Base-by-base conservation (phyloP, 768 basidiomycete genomes). In the Mrakia blollopis region DNA sequence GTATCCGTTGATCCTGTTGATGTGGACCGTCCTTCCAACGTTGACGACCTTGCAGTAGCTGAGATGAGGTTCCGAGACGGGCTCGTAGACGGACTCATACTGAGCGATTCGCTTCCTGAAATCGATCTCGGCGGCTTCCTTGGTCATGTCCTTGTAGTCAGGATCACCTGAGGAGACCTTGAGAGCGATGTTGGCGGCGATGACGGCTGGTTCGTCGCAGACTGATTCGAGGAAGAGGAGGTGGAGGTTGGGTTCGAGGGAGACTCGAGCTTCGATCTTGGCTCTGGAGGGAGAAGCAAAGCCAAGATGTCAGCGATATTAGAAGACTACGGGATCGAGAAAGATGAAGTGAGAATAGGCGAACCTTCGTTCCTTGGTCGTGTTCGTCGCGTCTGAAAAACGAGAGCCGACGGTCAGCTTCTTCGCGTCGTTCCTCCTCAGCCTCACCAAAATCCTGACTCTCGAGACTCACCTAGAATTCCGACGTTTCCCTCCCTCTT, bases 111-210 rank as follows among this genome's bases (percentile, higher is more conserved):
- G 90, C 76, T 90, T 89, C 75, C 92, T 84, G 83, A 99, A 99
- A 85, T 99, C 97, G 35, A 85, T 86, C 83, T 94, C 89, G 39
- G 97, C 97, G 74, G 89, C 88, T 82, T 94, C 92, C 25, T 86
- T 89, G 0, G 91, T 90, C 84, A 89, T 91, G 80, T 92, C 90
- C 81, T 92, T 91, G 86, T 99, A 99, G 83, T 99, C 97, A 0
- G 97, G 97, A 85, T 99, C 97, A 28, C 97, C 97, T 1, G 92
- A 94, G 76, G 89, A 89, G 65, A 98, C 94, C 85, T 99, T 99
- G 78, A 98, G 87, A 11, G 92, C 94, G 61, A 99, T 90, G 81
- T 99, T 99, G 28, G 95, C 90, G 0, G 97, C 95, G 77, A 99
- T 94, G 79, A 96, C 88, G 1, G 88, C 90, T 0, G 95, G 94